Base-by-base conservation (phyloP, 208 protist species). In the Acanthamoeba triangularis region DNA sequence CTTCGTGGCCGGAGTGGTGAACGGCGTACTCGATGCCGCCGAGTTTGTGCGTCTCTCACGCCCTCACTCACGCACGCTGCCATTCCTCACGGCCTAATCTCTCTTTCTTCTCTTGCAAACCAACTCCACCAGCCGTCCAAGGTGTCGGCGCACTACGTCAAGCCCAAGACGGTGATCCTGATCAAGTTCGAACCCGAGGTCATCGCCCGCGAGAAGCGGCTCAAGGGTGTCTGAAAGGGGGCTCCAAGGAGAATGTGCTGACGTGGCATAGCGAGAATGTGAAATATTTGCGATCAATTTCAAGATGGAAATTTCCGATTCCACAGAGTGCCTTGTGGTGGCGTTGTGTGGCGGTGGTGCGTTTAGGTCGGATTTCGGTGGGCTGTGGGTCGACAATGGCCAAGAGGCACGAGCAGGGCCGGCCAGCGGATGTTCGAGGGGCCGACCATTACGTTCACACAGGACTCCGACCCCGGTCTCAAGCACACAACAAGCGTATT, bases 1-100 rank as follows among this genome's bases (percentile, higher is more conserved):
- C 10, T 98, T 98, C 47, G 96, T 98, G 33, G 98, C 97, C 16
- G 98, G 98, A 37, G 96, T 98, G 25, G 72, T 98, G 7, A 95
- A 98, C 44, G 98, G 97, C 30, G 95, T 98, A 41, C 95, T 98
- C 65, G 97, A 98, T 90, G 93, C 88, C 33, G 90, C 97, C 13
- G 95, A 97, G 35, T 98, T 98, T 93, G 97, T 98, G 96, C 37
- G 96, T 96, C 16, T 44, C 41, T 18, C 67, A 78, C 30, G 25
- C 61, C 33, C 49, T 88, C 44, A 56, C 28, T 35, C n/a, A 11
- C 37, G 1, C 6, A 14, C 49, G 10, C 6, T 84, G 23, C 14
- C 33, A n/a, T 35, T 56, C 41, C 35, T 6, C 59, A 16, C 49
- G 33, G 18, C 65, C 13, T 63, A 20, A 18, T 18, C 52, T 2